phyloP scores from a whole-genome alignment of 2,329 filamentous ascomycete genomes.

The Phialocephala sp. region DNA sequence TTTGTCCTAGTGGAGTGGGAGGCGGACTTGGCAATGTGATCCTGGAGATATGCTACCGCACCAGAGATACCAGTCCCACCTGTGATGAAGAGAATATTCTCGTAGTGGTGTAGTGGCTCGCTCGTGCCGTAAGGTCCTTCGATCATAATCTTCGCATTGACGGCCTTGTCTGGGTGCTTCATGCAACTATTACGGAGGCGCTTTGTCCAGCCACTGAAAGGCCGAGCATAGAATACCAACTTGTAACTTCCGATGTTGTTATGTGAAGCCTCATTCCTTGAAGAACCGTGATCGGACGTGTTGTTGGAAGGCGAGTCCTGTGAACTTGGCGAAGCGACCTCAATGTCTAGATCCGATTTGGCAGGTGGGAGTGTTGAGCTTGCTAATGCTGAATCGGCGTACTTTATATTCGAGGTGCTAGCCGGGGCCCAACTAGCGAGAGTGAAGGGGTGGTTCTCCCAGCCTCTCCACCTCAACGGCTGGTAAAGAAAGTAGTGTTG shows the following conservation, averaged over 20 bases:
- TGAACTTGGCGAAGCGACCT: neutral
- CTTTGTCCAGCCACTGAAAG: neutral
- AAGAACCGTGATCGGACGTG: no score
- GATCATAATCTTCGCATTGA: slow-evolving; percentile 8
- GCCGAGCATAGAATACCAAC: neutral
- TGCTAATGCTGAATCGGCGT: neutral
- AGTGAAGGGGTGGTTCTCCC: slow-evolving; percentile 58
- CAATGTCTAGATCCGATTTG: neutral
- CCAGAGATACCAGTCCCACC: slow-evolving; percentile 54
- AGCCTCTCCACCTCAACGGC: slow-evolving; percentile 47
- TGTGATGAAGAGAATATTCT: slow-evolving; percentile 49
- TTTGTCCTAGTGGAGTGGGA: neutral
- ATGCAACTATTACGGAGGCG: neutral
- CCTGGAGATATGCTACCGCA: slow-evolving; percentile 46
- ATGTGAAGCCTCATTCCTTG: no score
- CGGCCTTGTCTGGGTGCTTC: neutral
- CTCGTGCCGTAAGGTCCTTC: slow-evolving; percentile 23
- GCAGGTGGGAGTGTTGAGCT: neutral
- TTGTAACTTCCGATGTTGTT: no score
- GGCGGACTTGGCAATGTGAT: neutral
- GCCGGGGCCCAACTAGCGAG: slow-evolving; percentile 28
- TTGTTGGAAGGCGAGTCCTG: no score
- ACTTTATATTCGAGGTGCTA: slow-evolving; percentile 26
- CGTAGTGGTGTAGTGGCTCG: slow-evolving; percentile 44
- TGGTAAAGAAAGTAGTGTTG: slow-evolving; percentile 44